Percentiles rank a stretch among this genome's conserved stretches.
These are phyloP conservation scores for Athelia sp. DNA, from an alignment of 1,284 basidiomycete species.

Conservation along the genomic window DNA sequence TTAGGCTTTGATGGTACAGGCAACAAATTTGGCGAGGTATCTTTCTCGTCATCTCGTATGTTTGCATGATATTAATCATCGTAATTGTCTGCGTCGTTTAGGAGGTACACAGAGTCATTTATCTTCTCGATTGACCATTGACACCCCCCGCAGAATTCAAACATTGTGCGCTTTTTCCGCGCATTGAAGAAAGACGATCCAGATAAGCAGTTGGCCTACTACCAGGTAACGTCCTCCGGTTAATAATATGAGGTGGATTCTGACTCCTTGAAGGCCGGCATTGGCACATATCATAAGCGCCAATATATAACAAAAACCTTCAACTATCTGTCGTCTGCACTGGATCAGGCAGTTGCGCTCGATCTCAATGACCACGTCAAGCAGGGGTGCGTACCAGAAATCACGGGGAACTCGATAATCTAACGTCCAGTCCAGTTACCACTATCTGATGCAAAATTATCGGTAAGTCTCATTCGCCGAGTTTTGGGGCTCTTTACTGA, in stretches of 20 bases:
- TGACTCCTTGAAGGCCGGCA: slow-evolving; percentile 35
- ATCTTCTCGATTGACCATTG: not conserved
- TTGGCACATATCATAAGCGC: slow-evolving; percentile 43
- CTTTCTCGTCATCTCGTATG: no score
- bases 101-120: no score
- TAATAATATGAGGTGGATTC: not conserved
- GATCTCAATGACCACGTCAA: slow-evolving; percentile 47
- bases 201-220: not conserved
- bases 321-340: not conserved
- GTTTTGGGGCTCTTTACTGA: not conserved
- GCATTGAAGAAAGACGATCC: not conserved
- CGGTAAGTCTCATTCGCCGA: slow-evolving; percentile 13
- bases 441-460: slow-evolving; percentile 60
- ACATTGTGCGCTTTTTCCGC: not conserved
- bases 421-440: slow-evolving; percentile 40
- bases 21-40: not conserved
- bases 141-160: no score
- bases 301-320: slow-evolving; percentile 16
- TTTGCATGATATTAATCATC: no score
- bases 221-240: not conserved
- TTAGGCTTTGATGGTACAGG: not conserved
- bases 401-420: not conserved
- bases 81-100: no score
- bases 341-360: slow-evolving; percentile 27
- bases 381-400: slow-evolving; percentile 25